Percentiles rank a stretch among this genome's conserved stretches.
These are phyloP conservation scores for Priceomyces haplophilus DNA, from an alignment of 805 yeast species.

Conservation along the genomic window DNA sequence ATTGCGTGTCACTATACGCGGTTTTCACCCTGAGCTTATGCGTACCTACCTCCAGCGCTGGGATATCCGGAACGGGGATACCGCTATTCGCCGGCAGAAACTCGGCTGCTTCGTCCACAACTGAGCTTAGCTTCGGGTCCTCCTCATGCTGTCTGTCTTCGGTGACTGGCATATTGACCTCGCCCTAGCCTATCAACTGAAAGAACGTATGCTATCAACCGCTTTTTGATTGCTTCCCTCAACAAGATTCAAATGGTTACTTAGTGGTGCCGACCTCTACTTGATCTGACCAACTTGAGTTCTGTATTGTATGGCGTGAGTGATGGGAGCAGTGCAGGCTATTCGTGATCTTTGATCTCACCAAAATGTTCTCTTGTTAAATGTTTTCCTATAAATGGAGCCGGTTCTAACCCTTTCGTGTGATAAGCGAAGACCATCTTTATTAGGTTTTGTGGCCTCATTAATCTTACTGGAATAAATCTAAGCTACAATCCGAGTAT, in stretches of 20 bases:
- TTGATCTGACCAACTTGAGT: too few relatives aligned
- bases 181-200: background rate
- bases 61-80: background rate
- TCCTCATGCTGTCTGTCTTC: conserved; percentile 1
- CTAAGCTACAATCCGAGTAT: conserved; percentile 3
- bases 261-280: too few relatives aligned
- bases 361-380: too few relatives aligned
- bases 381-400: background rate
- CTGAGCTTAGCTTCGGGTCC: background rate
- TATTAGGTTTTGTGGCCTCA: conserved; percentile 1
- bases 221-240: too few relatives aligned
- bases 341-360: too few relatives aligned
- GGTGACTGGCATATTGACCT: conserved; percentile 2
- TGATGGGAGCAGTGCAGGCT: too few relatives aligned
- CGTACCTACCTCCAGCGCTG: background rate
- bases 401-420: background rate
- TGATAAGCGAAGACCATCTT: conserved; percentile 6
- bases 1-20: background rate
- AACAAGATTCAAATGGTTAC: too few relatives aligned
- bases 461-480: background rate
- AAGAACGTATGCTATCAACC: too few relatives aligned
- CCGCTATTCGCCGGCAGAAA: background rate
- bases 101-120: background rate
- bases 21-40: background rate
- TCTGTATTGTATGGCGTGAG: too few relatives aligned